These are phyloP conservation scores for Arthrobotrys sinensis DNA, from an alignment of 2,329 filamentous ascomycete species.

Conservation along the genomic window DNA sequence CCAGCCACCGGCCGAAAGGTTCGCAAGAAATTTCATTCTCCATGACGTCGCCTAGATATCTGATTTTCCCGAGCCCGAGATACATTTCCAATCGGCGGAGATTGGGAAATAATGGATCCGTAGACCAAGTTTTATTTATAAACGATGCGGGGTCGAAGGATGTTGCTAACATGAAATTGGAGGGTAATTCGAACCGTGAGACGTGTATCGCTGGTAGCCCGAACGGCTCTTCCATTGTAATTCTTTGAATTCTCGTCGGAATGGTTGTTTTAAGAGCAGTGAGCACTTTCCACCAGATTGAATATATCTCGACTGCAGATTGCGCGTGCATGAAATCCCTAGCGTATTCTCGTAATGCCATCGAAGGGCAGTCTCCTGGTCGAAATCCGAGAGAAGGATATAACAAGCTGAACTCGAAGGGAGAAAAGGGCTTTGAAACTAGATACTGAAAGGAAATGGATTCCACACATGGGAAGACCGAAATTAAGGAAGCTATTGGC, in stretches of 20 bases:
- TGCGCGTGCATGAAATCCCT: neutral
- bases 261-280: neutral
- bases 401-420: constrained; percentile 6
- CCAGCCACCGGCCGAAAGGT: neutral
- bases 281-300: neutral
- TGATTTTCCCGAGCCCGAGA: neutral
- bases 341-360: neutral
- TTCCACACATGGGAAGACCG: neutral
- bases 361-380: neutral
- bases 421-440: neutral
- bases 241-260: neutral
- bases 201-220: neutral
- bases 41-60: no score
- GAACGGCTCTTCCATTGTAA: neutral
- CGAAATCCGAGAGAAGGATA: neutral
- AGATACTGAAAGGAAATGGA: neutral
- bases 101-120: neutral
- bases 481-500: neutral
- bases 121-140: neutral
- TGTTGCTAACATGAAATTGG: no score
- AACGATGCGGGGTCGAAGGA: neutral
- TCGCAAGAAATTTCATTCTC: neutral
- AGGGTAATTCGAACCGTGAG: neutral
- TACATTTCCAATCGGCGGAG: neutral
- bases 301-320: neutral